Evolutionary conservation across 176 grass and related monocot species (phyloP), one percentile per base, ranked within the genome.

Genomic region (Echinochloa phyllopogon): DNA sequence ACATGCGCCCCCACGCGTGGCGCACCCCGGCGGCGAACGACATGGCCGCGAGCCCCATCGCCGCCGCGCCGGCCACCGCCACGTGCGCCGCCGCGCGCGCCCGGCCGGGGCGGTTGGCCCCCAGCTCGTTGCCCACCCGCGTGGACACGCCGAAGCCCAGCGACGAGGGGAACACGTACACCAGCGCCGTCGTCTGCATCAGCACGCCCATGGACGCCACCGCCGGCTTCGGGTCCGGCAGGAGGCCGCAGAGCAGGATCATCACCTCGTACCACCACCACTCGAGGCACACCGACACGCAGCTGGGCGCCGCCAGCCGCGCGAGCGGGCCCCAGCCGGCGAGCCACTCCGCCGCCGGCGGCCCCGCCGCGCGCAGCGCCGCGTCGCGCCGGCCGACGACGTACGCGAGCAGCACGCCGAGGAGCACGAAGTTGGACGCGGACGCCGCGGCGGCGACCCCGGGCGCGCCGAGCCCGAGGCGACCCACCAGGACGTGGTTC

Each of bases 191-290:
- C 62, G 96, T 96, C 88, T 99, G 96, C 89, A 99, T 96, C 53
- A 99, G 91, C 62, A 99, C 93, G 67, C 96, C 96, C 96, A 99
- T 99, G 81, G 96, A 99, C 42, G 96, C 96, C 21, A 99, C 88
- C 45, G 96, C 84, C 47, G 96, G 84, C 82, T 89, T 94, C 12
- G 96, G 91, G 27, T 96, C 88, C 13, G 91, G 89, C 24, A 99
- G 87, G 43, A 99, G 84, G 55, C 96, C 96, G 87, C 96, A 99
- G 44, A 99, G 69, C 20, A 99, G 84, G 86, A 99, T 99, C 89
- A 99, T 99, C 12, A 96, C 74, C 89, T 99, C 96, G 82, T 99
- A 99, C 96, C 96, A 99, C 96, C 96, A 99, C 96, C 96, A 99
- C 75, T 99, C 96, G 11, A 99, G 86, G 89, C 96, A 99, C 39